A percentile compares a stretch with the other conserved stretches of the same genome.
Conservation (phyloP, 345 rosid genomes). For the Citrus reticulata region DNA sequence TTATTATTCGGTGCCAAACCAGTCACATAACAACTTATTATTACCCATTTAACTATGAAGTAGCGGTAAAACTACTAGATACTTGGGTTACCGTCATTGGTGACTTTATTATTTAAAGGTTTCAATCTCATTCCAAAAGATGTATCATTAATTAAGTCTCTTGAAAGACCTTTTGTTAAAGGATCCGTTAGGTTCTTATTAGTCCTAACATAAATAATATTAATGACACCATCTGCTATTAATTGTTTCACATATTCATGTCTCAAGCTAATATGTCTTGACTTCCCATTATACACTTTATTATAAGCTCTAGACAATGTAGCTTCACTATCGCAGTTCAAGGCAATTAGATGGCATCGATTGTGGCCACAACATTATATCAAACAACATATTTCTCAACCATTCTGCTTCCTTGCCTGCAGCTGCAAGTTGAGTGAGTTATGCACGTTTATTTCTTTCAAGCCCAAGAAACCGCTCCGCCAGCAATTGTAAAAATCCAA, state of each 20-base stretch:
- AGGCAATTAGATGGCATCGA: neutral
- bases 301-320: too few species aligned
- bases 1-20: too few species aligned
- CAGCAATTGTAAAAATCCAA: neutral
- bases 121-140: too few species aligned
- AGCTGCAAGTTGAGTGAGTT: neutral
- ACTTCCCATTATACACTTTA: too few species aligned
- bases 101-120: too few species aligned
- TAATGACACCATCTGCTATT: too few species aligned
- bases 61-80: neutral
- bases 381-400: neutral
- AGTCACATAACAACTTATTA: neutral
- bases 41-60: neutral
- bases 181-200: too few species aligned
- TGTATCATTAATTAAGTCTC: too few species aligned
- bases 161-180: too few species aligned
- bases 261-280: neutral
- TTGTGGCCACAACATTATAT: neutral
- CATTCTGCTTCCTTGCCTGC: neutral
- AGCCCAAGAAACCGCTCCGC: neutral
- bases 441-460: neutral
- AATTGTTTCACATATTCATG: neutral
- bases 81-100: too few species aligned
- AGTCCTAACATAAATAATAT: too few species aligned
- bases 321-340: too few species aligned